Base-by-base conservation (phyloP, 495 filamentous ascomycete species). In the Niebla homalea region DNA sequence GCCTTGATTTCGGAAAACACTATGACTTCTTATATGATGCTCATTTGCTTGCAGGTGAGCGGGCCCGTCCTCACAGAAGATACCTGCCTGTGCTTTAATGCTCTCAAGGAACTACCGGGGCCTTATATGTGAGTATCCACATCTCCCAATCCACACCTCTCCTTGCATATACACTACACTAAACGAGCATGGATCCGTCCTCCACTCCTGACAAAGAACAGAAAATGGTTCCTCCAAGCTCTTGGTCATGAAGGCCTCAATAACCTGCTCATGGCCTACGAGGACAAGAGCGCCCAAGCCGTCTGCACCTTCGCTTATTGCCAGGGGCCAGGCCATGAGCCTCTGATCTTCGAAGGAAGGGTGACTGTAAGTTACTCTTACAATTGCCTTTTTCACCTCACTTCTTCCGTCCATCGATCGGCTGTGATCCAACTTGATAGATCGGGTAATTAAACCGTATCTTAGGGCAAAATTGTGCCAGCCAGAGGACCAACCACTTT, bases 241-340 rank as follows among this genome's bases (percentile, higher is more conserved):
- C 69, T 95, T 44, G 89, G 92, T 46, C 87, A 83, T 57, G 70
- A 80, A 43, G 85, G 90, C 1, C 70, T 99, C 43, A 94, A 95
- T 67, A 89, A 89, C 62, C 79, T 99, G 36, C 85, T 99, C 40
- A 79, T 82, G 40, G 87, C 82, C 5, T 96, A 93, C 63, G 76
- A 84, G 12, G 85, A 97, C 65, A 94, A 94, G 60, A 79, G 78
- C 40, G 89, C 89, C 43, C 79, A 94, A 63, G 93, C 92, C 19
- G 83, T 97, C 22, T 97, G 93, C 69, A 97, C 92, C 4, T 97
- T 99, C 69, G 93, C 81, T 14, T 95, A 92, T 66, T 89, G 75
- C 52, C 73, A 78, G 50, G 90, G 92, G 0, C 92, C 92, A 12
- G 89, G 84, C 2, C 72, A 85, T 36, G 85, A 94, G 58, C 79